Base-by-base conservation (phyloP, 2,329 filamentous ascomycete genomes). In the Xylaria digitata region DNA sequence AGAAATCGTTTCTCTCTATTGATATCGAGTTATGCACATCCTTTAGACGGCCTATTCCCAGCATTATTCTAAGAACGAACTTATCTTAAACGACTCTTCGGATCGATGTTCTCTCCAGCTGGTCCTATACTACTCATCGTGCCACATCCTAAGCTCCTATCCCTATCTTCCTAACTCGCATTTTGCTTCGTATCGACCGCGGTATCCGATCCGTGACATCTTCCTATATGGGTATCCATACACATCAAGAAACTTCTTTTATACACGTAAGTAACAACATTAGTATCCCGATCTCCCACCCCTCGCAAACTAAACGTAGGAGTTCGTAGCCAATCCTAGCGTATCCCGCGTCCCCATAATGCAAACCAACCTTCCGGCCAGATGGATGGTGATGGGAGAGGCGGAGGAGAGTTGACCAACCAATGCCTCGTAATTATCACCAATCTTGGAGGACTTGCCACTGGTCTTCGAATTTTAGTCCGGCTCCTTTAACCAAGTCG, bases 361-460 rank as follows among this genome's bases (percentile, higher is more conserved):
- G 34, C 15, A 19, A 34, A 57, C 54, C 40, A 45, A 7, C 9
- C n/a, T 26, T 26, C 7, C 40, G 15, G 26, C 21, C 19, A 23
- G 2, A 34, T 19, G 6, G 11, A 8, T 8, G 26, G 21, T 7
- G 15, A 23, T 2, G 21, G 32, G 13, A 11, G 11, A 26, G 32
- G 19, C 2, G 9, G 4, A 6, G 54, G 32, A 43, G 17, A n/a
- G 4, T 15, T 19, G n/a, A 53, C 49, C 7, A 26, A 37, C 32
- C 30, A 26, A 11, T 15, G 9, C 3, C 8, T 13, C 2, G 21
- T 49, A 26, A 11, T 40, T 23, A 65, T 42, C 75, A 66, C 78
- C 78, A 83, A 69, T 83, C 81, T 58, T 79, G 75, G 56, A 80
- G 74, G n/a, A 85, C 81, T 61, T 71, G 77, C 83, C 83, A 85